Conservation (phyloP, 192 early-diverging fungal genomes). For the Coemansia sp. region DNA sequence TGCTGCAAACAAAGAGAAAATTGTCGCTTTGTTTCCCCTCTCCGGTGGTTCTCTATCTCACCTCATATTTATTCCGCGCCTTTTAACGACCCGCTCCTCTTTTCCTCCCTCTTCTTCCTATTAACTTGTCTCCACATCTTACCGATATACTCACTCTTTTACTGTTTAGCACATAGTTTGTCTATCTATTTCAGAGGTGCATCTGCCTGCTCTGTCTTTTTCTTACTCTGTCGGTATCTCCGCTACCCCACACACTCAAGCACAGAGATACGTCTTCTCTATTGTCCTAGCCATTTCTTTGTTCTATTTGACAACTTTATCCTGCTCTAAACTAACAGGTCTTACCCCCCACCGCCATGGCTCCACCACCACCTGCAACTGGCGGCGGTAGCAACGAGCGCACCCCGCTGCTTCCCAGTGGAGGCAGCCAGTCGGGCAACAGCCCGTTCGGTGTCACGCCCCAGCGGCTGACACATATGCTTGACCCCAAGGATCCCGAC, state of each 20-base stretch:
- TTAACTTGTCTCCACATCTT: not conserved
- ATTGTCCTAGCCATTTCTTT: not conserved
- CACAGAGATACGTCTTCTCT: not conserved
- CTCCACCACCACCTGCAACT: conserved; percentile 17
- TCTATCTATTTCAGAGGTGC: not conserved
- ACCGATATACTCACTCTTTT: conserved; percentile 3
- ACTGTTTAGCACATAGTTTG: not conserved
- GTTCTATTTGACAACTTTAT: not conserved
- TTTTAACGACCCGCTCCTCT: conserved; percentile 11
- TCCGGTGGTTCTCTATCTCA: not conserved
- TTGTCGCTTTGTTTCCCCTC: too few relatives aligned
- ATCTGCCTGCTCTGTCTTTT: not conserved
- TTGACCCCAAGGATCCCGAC: conserved; percentile 66
- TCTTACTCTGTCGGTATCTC: not conserved
- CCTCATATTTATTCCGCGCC: not conserved
- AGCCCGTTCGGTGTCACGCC: conserved; percentile 51
- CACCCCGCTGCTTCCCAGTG: conserved; percentile 35
- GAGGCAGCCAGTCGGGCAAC: conserved; percentile 2
- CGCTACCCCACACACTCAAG: not conserved
- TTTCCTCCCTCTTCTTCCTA: not conserved
- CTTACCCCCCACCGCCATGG: too few relatives aligned
- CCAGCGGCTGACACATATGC: conserved; percentile 55
- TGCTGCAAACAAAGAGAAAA: too few relatives aligned
- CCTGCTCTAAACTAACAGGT: conserved; percentile 3
- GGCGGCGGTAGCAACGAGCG: conserved; percentile 44